Evolutionary conservation across 352 stramenopile genomes (phyloP).

Genomic region (Phytopythium montanum): DNA sequence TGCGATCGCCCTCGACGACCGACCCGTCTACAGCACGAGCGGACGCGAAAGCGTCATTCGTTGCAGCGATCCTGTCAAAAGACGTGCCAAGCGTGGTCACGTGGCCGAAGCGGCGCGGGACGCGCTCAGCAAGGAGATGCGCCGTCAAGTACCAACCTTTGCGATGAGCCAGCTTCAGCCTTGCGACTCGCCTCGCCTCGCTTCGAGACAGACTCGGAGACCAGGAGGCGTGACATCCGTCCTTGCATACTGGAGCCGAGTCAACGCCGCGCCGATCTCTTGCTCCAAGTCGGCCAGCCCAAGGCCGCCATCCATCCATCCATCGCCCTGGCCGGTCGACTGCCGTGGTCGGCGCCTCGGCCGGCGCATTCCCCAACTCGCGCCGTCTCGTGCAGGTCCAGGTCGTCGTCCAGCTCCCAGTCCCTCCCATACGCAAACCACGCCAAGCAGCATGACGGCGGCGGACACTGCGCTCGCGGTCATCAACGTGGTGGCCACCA

Average conservation of each 20-base stretch:
- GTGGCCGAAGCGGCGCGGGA: slow-evolving; percentile 1
- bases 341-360: not conserved
- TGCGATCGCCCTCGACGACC: not conserved
- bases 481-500: slow-evolving; percentile 20
- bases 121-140: not conserved
- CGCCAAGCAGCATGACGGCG: not conserved
- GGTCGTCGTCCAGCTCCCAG: not conserved
- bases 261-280: not conserved
- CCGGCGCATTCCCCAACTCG: slow-evolving; percentile 2
- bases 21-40: not conserved
- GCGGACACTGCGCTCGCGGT: slow-evolving; percentile 13
- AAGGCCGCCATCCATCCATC: not conserved
- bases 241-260: not conserved
- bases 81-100: not conserved
- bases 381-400: not conserved
- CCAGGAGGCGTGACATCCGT: not conserved
- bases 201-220: too few relatives aligned
- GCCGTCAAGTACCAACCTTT: slow-evolving; percentile 1
- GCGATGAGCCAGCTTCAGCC: not conserved
- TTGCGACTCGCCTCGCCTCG: too few relatives aligned
- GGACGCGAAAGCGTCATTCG: not conserved
- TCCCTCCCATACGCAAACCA: not conserved
- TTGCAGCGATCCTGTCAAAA: slow-evolving; percentile 7
- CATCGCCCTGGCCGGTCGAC: too few relatives aligned
- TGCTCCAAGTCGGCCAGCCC: not conserved